Conservation (phyloP, 2,329 filamentous ascomycete species). For the Aspergillus vadensis region DNA sequence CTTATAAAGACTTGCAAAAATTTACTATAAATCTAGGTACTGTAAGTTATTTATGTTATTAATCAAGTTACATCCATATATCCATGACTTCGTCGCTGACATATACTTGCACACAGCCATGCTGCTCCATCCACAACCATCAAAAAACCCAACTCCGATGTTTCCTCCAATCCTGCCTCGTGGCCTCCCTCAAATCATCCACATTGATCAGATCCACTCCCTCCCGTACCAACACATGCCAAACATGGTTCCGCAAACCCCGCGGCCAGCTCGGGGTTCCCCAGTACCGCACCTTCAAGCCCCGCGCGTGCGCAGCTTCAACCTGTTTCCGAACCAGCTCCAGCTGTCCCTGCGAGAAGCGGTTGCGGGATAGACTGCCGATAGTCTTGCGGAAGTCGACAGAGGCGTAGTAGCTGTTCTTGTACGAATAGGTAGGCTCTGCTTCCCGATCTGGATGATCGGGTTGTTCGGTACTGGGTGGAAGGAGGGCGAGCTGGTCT, state of each 20-base stretch:
- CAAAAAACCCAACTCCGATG: constrained; percentile 16
- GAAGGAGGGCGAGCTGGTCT: constrained; percentile 20
- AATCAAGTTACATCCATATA: neutral
- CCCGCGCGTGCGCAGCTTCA: constrained; percentile 51
- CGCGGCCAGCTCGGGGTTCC: constrained; percentile 61
- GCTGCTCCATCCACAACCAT: neutral
- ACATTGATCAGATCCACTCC: constrained; percentile 64
- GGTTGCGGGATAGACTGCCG: constrained; percentile 52
- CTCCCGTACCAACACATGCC: constrained; percentile 58
- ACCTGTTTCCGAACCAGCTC: constrained; percentile 50
- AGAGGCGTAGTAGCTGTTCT: constrained; percentile 69
- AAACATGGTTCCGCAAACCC: constrained; percentile 57
- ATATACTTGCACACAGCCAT: too few relatives aligned
- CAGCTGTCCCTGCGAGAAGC: constrained; percentile 51
- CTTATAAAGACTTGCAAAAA: too few relatives aligned
- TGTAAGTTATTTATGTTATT: too few relatives aligned
- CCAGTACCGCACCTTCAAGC: constrained; percentile 64
- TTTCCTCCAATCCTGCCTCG: constrained; percentile 43
- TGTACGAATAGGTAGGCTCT: constrained; percentile 45
- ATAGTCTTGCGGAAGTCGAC: constrained; percentile 58
- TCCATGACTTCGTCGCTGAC: neutral
- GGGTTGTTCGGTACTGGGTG: neutral
- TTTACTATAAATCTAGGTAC: too few relatives aligned
- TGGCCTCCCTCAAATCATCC: constrained; percentile 58
- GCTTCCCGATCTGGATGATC: neutral